A percentile compares a stretch with the other conserved stretches of the same genome.
Evolutionary conservation across 352 stramenopile genomes (phyloP).

Genomic region (Pythium scleroteichum): DNA sequence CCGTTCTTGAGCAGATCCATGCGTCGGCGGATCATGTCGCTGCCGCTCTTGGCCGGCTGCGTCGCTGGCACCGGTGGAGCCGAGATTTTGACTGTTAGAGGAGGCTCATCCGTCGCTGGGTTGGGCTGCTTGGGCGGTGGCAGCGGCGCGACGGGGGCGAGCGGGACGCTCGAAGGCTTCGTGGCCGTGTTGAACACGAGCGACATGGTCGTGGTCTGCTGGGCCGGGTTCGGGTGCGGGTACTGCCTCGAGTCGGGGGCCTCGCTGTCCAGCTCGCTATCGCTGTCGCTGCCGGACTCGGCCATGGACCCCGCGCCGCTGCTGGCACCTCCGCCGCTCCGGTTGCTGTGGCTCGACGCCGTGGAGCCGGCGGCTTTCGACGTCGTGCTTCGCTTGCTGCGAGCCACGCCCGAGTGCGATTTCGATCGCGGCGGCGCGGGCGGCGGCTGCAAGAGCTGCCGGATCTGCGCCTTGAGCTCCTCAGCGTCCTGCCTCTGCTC

Average conservation of each 20-base stretch:
- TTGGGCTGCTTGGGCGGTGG: conserved; percentile 5
- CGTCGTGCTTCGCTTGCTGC: background rate
- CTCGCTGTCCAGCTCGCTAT: conserved; percentile 45
- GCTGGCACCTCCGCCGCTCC: background rate
- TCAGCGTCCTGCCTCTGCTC: conserved; percentile 65
- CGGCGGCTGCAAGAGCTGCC: conserved; percentile 31
- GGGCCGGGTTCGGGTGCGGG: conserved; percentile 10
- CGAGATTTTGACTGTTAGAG: conserved; percentile 14
- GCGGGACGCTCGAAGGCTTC: background rate
- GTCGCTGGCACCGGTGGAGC: conserved; percentile 17
- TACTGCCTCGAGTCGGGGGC: conserved; percentile 15
- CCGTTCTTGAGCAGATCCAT: conserved; percentile 75
- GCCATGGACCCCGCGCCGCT: conserved; percentile 1
- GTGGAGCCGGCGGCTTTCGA: background rate
- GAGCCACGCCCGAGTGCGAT: background rate
- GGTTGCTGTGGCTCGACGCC: conserved; percentile 10
- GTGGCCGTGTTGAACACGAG: conserved; percentile 20
- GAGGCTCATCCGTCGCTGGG: conserved; percentile 14
- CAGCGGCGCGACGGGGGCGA: conserved; percentile 17
- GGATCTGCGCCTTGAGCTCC: conserved; percentile 46
- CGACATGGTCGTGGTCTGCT: conserved; percentile 26
- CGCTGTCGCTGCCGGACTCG: conserved; percentile 25
- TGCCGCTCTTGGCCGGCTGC: conserved; percentile 32
- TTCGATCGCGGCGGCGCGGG: background rate
- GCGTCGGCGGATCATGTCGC: conserved; percentile 60